A percentile compares a stretch with the other conserved stretches of the same genome.
Evolutionary conservation across 805 yeast species (phyloP).

Genomic region (Dipodascus geniculatus): DNA sequence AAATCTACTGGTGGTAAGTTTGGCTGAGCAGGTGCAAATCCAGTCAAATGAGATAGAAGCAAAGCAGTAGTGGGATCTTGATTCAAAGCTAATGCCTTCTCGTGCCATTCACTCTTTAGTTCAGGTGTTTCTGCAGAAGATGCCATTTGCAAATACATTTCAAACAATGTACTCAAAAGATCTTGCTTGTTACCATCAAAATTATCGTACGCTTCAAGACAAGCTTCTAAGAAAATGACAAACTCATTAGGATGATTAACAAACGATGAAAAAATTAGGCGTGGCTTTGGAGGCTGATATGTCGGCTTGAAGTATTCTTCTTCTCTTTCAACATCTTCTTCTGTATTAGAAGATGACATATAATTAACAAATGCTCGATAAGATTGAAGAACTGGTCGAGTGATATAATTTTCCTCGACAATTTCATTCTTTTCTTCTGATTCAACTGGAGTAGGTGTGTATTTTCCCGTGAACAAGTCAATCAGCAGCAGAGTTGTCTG

Average conservation of each 20-base stretch:
- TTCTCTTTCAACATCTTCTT: constrained; percentile 10
- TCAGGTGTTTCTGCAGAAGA: constrained; percentile 27
- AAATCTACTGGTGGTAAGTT: constrained; percentile 44
- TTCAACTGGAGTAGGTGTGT: constrained; percentile 32
- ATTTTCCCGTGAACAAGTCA: constrained; percentile 81
- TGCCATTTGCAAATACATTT: constrained; percentile 61
- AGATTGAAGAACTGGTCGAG: constrained; percentile 34
- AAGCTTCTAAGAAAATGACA: constrained; percentile 86
- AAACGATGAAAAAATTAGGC: constrained; percentile 76
- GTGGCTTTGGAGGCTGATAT: constrained; percentile 85
- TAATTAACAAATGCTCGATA: constrained; percentile 49
- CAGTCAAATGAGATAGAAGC: constrained; percentile 42
- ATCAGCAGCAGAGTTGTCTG: constrained; percentile 76
- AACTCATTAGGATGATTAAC: constrained; percentile 79
- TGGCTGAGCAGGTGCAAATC: constrained; percentile 18
- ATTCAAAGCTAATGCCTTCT: constrained; percentile 48
- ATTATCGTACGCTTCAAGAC: constrained; percentile 63
- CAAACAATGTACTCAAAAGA: constrained; percentile 66
- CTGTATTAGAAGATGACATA: constrained; percentile 23
- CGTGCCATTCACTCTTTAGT: constrained; percentile 43
- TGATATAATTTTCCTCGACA: constrained; percentile 7
- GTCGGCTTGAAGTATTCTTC: constrained; percentile 34
- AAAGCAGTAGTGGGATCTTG: constrained; percentile 43
- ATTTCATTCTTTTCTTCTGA: constrained; percentile 4
- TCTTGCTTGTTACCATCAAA: constrained; percentile 76